These are phyloP conservation scores for Pseudopithomyces chartarum DNA, from an alignment of 2,329 filamentous ascomycete species.

Conservation along the genomic window DNA sequence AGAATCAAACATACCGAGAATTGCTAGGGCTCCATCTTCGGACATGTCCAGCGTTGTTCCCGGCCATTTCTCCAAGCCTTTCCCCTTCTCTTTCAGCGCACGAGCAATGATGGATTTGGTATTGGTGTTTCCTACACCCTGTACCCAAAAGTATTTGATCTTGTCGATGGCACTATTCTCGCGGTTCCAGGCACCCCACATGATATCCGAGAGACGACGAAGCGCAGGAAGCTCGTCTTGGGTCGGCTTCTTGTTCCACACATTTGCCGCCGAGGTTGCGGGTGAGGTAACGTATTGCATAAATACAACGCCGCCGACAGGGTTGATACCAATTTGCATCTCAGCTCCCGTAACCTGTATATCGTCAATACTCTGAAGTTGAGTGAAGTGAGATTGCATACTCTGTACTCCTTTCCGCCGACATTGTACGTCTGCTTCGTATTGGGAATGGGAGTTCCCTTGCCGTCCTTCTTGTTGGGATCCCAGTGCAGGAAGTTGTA, in stretches of 20 bases:
- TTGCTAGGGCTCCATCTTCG: conserved; percentile 19
- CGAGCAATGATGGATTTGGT: conserved; percentile 22
- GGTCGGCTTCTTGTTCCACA: conserved; percentile 3
- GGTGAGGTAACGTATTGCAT: conserved; percentile 4
- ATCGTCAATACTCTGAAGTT: neutral
- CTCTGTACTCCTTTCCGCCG: neutral
- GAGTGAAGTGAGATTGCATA: neutral
- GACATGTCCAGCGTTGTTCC: conserved; percentile 15
- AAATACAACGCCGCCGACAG: conserved; percentile 8
- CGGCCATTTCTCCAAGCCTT: conserved; percentile 20
- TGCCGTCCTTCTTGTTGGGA: conserved; percentile 1
- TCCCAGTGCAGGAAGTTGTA: conserved; percentile 25
- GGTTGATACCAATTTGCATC: conserved; percentile 6
- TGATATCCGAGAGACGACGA: conserved; percentile 20
- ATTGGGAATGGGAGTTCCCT: neutral
- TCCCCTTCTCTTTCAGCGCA: conserved; percentile 8
- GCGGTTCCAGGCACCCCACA: conserved; percentile 23
- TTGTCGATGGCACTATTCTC: conserved; percentile 15
- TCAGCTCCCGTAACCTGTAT: conserved; percentile 1
- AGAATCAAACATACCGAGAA: conserved; percentile 18
- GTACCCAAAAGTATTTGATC: conserved; percentile 24
- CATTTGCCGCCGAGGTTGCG: neutral
- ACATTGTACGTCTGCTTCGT: conserved; percentile 11
- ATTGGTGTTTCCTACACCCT: conserved; percentile 22
- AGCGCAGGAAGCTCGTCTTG: conserved; percentile 18